These are phyloP conservation scores for Zymoseptoria tritici DNA, from an alignment of 2,329 filamentous ascomycete genomes.

Conservation along the genomic window DNA sequence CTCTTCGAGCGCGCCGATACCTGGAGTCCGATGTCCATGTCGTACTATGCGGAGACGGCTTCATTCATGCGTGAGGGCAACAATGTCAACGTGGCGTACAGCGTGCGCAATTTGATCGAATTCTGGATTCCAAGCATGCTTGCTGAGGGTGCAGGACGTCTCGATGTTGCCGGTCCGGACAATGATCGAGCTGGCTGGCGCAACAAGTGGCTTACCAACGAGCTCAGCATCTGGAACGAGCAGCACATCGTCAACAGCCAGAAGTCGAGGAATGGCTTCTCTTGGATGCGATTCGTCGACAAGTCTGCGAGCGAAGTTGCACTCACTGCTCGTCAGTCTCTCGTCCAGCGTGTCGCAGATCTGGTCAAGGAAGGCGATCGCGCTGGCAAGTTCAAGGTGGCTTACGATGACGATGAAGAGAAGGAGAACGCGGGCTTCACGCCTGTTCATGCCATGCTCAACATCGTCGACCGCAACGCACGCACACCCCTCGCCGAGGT, in stretches of 20 bases:
- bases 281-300: slow-evolving; percentile 84
- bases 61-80: slow-evolving; percentile 87
- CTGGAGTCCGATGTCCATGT: slow-evolving; percentile 72
- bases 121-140: slow-evolving; percentile 75
- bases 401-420: slow-evolving; percentile 59
- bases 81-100: slow-evolving; percentile 75
- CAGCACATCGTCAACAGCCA: slow-evolving; percentile 53
- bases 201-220: slow-evolving; percentile 64
- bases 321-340: slow-evolving; percentile 57
- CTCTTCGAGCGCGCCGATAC: slow-evolving; percentile 93
- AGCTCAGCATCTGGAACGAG: slow-evolving; percentile 87
- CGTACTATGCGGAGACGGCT: slow-evolving; percentile 88
- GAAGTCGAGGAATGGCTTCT: slow-evolving; percentile 54
- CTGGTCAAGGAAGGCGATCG: slow-evolving; percentile 44
- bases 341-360: slow-evolving; percentile 67
- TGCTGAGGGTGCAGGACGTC: slow-evolving; percentile 70
- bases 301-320: slow-evolving; percentile 66
- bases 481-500: slow-evolving; percentile 61
- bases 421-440: slow-evolving; percentile 47
- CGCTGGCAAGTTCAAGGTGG: slow-evolving; percentile 58
- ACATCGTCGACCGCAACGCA: slow-evolving; percentile 65
- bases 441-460: slow-evolving; percentile 71
- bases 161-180: slow-evolving; percentile 64
- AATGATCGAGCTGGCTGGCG: slow-evolving; percentile 74
- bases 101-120: slow-evolving; percentile 76